Conservation (phyloP, 768 basidiomycete species). For the Lentinula boryana region DNA sequence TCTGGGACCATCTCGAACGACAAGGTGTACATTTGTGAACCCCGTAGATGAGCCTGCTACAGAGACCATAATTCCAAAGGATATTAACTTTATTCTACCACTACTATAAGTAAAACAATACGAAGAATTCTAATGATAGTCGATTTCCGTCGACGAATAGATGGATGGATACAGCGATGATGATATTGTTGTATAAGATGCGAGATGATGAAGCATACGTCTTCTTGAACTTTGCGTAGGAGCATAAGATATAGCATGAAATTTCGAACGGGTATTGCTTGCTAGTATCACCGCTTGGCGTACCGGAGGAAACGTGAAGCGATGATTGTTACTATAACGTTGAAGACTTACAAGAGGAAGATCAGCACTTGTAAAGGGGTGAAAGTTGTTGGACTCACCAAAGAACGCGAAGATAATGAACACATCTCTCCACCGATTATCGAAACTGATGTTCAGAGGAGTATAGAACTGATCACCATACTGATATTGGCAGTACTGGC, state of each 20-base stretch:
- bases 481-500: constrained; percentile 69
- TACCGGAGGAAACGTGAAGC: constrained; percentile 70
- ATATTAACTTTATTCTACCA: neutral
- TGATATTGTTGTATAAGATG: neutral
- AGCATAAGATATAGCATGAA: neutral
- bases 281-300: constrained; percentile 47
- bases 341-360: constrained; percentile 45
- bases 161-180: neutral
- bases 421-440: constrained; percentile 61
- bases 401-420: constrained; percentile 62
- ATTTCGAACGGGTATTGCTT: neutral
- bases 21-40: too few species aligned
- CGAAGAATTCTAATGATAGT: neutral
- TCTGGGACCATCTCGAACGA: too few species aligned
- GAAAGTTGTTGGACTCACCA: constrained; percentile 25
- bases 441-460: constrained; percentile 62
- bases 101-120: neutral
- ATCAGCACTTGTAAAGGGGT: neutral
- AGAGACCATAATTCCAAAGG: too few species aligned
- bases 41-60: too few species aligned
- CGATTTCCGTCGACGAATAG: neutral
- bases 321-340: constrained; percentile 57
- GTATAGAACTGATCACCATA: constrained; percentile 66
- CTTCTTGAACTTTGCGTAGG: neutral
- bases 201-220: neutral